A percentile compares a stretch with the other conserved stretches of the same genome.
Conservation (phyloP, 1,284 basidiomycete species). For the Ustilago hordei region DNA sequence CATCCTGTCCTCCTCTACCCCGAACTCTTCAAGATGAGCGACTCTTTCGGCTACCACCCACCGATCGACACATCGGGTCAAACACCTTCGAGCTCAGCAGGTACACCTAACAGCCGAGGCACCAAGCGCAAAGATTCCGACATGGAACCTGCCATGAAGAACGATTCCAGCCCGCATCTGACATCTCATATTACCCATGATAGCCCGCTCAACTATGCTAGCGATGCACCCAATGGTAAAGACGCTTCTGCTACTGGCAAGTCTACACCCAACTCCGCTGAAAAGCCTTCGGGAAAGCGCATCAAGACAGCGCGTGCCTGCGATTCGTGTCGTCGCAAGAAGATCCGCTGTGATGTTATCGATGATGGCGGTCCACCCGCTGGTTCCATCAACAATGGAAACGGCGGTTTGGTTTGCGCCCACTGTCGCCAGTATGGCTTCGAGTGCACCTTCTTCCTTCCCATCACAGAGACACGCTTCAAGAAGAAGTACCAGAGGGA, state of each 20-base stretch:
- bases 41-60: constrained; percentile 3
- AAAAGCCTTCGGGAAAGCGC: constrained; percentile 74
- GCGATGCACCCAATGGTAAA: constrained; percentile 21
- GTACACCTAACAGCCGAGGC: constrained; percentile 35
- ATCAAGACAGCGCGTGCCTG: constrained; percentile 91
- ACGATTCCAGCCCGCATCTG: constrained; percentile 21
- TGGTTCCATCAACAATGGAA: constrained; percentile 57
- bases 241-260: constrained; percentile 17
- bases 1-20: not conserved
- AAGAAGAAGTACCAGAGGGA: constrained; percentile 83
- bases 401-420: constrained; percentile 55
- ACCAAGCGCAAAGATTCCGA: constrained; percentile 45
- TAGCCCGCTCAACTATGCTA: constrained; percentile 32
- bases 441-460: constrained; percentile 81
- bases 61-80: constrained; percentile 12
- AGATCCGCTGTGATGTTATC: constrained; percentile 78
- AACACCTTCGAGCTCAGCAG: constrained; percentile 38
- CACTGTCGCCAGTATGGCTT: constrained; percentile 62
- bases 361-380: constrained; percentile 63
- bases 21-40: constrained; percentile 17
- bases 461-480: constrained; percentile 97
- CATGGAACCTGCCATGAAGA: constrained; percentile 27
- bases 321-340: constrained; percentile 89
- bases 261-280: constrained; percentile 26
- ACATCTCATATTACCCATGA: constrained; percentile 14